Evolutionary conservation across 169 alveolate genomes (phyloP), one percentile per base, ranked within the genome.

Genomic region (Eimeria zaria): DNA sequence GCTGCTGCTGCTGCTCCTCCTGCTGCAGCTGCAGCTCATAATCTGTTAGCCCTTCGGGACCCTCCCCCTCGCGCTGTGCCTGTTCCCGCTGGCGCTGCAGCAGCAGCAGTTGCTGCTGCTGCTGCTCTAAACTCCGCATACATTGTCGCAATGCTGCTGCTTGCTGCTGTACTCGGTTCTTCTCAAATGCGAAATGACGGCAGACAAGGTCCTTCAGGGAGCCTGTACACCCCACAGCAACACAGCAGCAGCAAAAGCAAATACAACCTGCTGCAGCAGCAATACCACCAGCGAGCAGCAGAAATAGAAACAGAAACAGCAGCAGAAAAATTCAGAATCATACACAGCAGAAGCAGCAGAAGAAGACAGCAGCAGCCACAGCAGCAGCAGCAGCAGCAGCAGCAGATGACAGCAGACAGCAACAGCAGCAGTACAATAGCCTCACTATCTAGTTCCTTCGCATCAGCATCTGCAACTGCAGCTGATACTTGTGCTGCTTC

Each of bases 111-210:
- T 46, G 95, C 84, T n/a, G 84, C 80, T 51, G 89, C 80, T 71
- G 78, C 69, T 18, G 7, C 27, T 74, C 91, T 30, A 91, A 69
- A 30, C 48, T 41, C 36, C 71, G 85, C 81, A 76, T 76, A 71
- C 91, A 78, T 36, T 91, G 96, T 22, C 62, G 81, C 64, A 91
- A 64, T 6, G 71, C 62, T 74, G 69, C 90, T 51, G 85, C 96
- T n/a, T 91, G 96, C 96, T 91, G 96, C 91, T 91, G 96, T 71
- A 91, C 81, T 51, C 96, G 96, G 24, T 69, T 78, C 91, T 91
- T 91, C 83, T 91, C 96, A 27, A 91, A 91, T 3, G 96, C 96
- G 9, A 58, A 76, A 80, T 91, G 96, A 2, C 96, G 96, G 71
- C 96, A 91, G n/a, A 91, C 96, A 48, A 73, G 64, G 30, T 83